Percentiles rank a stretch among this genome's conserved stretches.
These are phyloP conservation scores for Suillus discolor DNA, from an alignment of 768 basidiomycete genomes.

Conservation along the genomic window DNA sequence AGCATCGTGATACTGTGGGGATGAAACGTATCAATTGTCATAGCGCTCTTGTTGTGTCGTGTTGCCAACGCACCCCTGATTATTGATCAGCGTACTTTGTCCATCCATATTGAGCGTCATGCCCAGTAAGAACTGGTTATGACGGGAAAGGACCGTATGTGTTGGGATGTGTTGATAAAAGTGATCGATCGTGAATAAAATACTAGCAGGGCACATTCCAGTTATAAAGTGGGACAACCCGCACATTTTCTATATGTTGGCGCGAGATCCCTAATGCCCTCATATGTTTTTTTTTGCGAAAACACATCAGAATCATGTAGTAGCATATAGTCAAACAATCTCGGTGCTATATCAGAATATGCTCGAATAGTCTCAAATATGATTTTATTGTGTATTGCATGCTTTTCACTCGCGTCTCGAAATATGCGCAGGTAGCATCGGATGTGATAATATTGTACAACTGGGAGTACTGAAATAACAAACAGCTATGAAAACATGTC, in stretches of 20 bases:
- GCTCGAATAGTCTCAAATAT: neutral
- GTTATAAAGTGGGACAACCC: too few relatives aligned
- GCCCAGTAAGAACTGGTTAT: too few relatives aligned
- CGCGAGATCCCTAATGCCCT: too few relatives aligned
- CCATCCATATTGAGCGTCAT: constrained; percentile 26
- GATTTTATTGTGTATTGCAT: neutral
- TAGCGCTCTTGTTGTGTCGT: constrained; percentile 5
- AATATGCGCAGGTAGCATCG: neutral
- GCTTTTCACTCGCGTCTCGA: too few relatives aligned
- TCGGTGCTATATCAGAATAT: neutral
- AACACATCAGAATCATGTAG: neutral
- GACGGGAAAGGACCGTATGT: too few relatives aligned
- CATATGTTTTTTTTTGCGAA: neutral
- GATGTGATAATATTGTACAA: neutral
- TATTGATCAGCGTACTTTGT: neutral
- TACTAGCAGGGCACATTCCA: too few relatives aligned
- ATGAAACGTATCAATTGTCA: neutral
- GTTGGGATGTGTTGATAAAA: too few relatives aligned
- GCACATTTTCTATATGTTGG: neutral
- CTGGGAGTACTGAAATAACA: neutral
- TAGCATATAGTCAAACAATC: neutral
- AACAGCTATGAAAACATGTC: too few relatives aligned
- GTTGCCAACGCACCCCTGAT: constrained; percentile 10
- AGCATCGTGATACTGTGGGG: constrained; percentile 9
- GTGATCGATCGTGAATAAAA: too few relatives aligned